These are phyloP conservation scores for Candida endomychidarum DNA, from an alignment of 805 yeast species.

Conservation along the genomic window DNA sequence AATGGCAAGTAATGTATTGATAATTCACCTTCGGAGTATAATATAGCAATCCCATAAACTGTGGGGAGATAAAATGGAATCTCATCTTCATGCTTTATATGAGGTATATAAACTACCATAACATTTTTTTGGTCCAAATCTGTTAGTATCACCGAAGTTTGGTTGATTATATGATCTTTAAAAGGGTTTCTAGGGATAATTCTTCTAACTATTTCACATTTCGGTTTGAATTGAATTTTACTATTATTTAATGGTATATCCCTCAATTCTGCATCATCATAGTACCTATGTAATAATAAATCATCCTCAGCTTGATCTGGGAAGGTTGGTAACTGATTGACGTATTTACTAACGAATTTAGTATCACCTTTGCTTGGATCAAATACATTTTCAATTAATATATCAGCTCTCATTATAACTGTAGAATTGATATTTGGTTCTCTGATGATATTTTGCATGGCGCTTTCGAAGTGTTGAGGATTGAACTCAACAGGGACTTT, in stretches of 20 bases:
- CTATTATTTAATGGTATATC: slow-evolving; percentile 26
- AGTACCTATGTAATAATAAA: slow-evolving; percentile 29
- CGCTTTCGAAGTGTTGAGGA: slow-evolving; percentile 60
- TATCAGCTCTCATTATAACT: slow-evolving; percentile 85
- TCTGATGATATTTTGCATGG: slow-evolving; percentile 74
- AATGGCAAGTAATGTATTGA: slow-evolving; percentile 81
- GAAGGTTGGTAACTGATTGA: slow-evolving; percentile 32
- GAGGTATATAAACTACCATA: slow-evolving; percentile 76
- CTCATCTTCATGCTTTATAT: slow-evolving; percentile 54
- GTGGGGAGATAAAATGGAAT: slow-evolving; percentile 90
- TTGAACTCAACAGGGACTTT: slow-evolving; percentile 48
- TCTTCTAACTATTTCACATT: slow-evolving; percentile 67
- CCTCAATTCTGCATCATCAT: slow-evolving; percentile 34
- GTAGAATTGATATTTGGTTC: slow-evolving; percentile 93
- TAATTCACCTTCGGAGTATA: slow-evolving; percentile 46
- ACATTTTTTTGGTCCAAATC: slow-evolving; percentile 36
- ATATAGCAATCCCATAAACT: slow-evolving; percentile 74
- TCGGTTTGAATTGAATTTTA: slow-evolving; percentile 27
- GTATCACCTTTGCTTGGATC: slow-evolving; percentile 34
- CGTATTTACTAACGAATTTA: slow-evolving; percentile 26
- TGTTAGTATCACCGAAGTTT: slow-evolving; percentile 63
- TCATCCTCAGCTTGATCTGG: slow-evolving; percentile 25
- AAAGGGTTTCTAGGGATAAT: slow-evolving; percentile 90
- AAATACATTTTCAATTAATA: slow-evolving; percentile 53
- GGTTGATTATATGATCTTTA: slow-evolving; percentile 80